A percentile compares a stretch with the other conserved stretches of the same genome.
Evolutionary conservation across 2,329 filamentous ascomycete genomes (phyloP).

Genomic region (Pseudocercospora macadamiae): DNA sequence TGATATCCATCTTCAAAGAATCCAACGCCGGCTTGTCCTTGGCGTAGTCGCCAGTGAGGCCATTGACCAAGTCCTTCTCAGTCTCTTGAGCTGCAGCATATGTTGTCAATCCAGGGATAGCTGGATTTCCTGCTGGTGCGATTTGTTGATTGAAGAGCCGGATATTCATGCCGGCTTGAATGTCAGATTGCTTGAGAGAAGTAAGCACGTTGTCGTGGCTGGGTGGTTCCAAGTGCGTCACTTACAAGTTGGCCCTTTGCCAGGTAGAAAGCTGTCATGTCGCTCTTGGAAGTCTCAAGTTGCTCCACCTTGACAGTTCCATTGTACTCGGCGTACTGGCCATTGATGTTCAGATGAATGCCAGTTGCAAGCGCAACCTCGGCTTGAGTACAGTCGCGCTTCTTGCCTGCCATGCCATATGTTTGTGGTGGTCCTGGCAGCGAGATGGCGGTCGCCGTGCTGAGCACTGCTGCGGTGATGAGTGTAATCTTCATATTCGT

Average conservation of each 20-base stretch:
- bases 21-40: constrained; percentile 21
- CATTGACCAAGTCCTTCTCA: constrained; percentile 20
- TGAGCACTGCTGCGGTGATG: constrained; percentile 2
- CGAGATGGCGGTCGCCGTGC: constrained; percentile 12
- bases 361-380: constrained; percentile 29
- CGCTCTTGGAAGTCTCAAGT: constrained; percentile 17
- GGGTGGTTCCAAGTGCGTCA: not conserved
- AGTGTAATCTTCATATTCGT: constrained; percentile 19
- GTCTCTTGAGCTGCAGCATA: constrained; percentile 28
- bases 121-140: constrained; percentile 26
- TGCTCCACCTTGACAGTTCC: constrained; percentile 21
- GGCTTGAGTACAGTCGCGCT: constrained; percentile 17
- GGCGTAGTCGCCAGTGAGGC: constrained; percentile 20
- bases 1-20: constrained; percentile 25
- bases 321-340: constrained; percentile 29
- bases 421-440: not conserved
- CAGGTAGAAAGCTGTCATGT: constrained; percentile 18
- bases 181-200: constrained; percentile 15
- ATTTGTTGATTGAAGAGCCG: constrained; percentile 29
- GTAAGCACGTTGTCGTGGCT: constrained; percentile 18
- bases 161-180: constrained; percentile 27
- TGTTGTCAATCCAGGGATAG: constrained; percentile 23
- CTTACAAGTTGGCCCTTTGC: constrained; percentile 25
- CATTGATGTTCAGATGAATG: constrained; percentile 32
- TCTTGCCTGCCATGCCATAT: not conserved